These are phyloP conservation scores for Sonneratia caseolaris DNA, from an alignment of 345 rosid genomes.

Conservation along the genomic window DNA sequence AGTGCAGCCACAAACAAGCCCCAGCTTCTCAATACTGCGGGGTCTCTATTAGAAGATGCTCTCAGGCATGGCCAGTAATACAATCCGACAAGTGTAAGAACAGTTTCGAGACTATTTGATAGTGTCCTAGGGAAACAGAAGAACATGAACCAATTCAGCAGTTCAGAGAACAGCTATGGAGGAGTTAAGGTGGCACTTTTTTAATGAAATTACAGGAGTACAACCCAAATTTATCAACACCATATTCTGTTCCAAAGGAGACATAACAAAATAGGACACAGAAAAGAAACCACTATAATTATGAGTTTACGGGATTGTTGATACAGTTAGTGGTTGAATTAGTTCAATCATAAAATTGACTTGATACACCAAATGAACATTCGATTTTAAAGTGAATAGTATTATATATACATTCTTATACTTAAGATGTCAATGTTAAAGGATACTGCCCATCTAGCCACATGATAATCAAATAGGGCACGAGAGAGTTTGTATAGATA, in stretches of 20 bases:
- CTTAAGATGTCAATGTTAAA: constrained; percentile 12
- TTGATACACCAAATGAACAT: background rate
- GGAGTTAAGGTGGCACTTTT: constrained; percentile 33
- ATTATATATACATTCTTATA: background rate
- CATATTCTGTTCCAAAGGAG: background rate
- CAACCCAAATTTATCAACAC: background rate
- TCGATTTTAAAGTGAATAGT: background rate
- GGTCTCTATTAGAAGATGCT: constrained; percentile 31
- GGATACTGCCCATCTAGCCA: constrained; percentile 89
- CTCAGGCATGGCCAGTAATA: constrained; percentile 87
- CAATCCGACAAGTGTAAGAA: constrained; percentile 68
- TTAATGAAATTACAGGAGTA: background rate
- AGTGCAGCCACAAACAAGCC: constrained; percentile 68
- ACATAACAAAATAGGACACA: background rate
- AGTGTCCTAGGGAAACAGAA: constrained; percentile 87
- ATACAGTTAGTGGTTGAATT: background rate
- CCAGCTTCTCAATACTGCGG: constrained; percentile 45
- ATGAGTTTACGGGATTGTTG: background rate
- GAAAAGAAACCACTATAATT: background rate
- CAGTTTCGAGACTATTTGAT: constrained; percentile 87
- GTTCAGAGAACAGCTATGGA: constrained; percentile 60
- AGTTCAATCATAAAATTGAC: background rate
- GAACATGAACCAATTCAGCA: constrained; percentile 83
- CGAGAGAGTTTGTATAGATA: constrained; percentile 59
- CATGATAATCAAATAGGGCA: constrained; percentile 42